phyloP scores from a whole-genome alignment of 768 basidiomycete genomes.

The Amanita exitialis region DNA sequence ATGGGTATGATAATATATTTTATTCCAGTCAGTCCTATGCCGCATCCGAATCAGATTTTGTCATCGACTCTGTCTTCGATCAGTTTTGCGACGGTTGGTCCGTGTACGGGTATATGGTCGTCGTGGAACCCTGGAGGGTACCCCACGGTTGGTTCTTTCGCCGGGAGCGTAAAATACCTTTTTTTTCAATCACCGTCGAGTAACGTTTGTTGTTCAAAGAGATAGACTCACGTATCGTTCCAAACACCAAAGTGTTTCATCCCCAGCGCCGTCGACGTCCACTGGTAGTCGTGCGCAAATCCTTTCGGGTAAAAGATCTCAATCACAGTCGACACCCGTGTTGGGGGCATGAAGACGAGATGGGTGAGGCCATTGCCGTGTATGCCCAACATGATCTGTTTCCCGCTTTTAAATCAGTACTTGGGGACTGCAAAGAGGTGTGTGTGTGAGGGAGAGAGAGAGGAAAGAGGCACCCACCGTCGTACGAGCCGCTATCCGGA shows the following conservation, averaged over 20 bases:
- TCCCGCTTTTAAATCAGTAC: background rate
- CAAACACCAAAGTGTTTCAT: conserved; percentile 71
- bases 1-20: too few relatives aligned
- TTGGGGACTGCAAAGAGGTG: background rate
- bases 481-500: conserved; percentile 52
- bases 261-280: conserved; percentile 66
- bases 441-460: too few relatives aligned
- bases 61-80: conserved; percentile 55
- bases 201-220: conserved; percentile 8
- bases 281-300: conserved; percentile 83
- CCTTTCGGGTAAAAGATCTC: conserved; percentile 78
- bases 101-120: conserved; percentile 64
- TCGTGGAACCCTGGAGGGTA: conserved; percentile 86
- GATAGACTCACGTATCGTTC: conserved; percentile 59
- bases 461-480: conserved; percentile 41
- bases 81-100: conserved; percentile 50
- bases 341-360: conserved; percentile 76
- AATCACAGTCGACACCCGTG: conserved; percentile 68
- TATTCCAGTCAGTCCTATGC: too few relatives aligned
- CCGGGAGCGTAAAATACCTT: conserved; percentile 27
- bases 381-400: conserved; percentile 58
- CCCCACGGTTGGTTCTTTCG: conserved; percentile 33
- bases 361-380: conserved; percentile 82
- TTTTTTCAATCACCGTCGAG: background rate
- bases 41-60: conserved; percentile 1